phyloP scores from a whole-genome alignment of 2,329 filamentous ascomycete species.

The Xylariales sp. region DNA sequence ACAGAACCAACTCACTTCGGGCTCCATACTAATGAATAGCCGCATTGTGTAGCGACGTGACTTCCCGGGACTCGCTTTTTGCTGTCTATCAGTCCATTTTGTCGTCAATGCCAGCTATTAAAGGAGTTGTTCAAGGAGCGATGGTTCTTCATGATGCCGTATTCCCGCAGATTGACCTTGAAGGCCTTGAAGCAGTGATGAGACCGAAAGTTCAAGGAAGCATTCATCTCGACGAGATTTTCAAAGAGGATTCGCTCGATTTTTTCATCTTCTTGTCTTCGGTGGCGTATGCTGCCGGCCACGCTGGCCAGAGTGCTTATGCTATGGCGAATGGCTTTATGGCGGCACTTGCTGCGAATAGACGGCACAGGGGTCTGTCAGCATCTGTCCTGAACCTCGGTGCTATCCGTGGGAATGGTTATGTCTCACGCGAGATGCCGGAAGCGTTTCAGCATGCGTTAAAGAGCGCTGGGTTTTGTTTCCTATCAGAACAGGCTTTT shows the following conservation, averaged over 20 bases:
- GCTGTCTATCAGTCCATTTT: constrained; percentile 13
- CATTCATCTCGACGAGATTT: constrained; percentile 47
- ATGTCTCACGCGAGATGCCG: constrained; percentile 29
- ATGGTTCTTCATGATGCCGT: constrained; percentile 51
- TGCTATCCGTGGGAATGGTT: constrained; percentile 36
- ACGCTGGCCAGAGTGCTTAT: constrained; percentile 28
- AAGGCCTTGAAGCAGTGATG: constrained; percentile 40
- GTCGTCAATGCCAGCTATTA: constrained; percentile 49
- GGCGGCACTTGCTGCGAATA: constrained; percentile 5
- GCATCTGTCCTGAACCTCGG: constrained; percentile 32
- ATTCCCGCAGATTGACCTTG: constrained; percentile 41
- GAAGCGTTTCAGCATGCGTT: constrained; percentile 20
- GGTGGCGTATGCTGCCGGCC: constrained; percentile 24
- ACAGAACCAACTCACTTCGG: no score
- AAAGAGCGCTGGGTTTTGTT: constrained; percentile 11
- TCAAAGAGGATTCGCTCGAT: constrained; percentile 48
- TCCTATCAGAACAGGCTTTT: constrained; percentile 18
- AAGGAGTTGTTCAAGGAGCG: constrained; percentile 53
- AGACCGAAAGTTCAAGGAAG: constrained; percentile 52
- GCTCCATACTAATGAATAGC: no score
- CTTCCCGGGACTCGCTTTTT: constrained; percentile 23
- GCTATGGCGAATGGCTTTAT: constrained; percentile 21
- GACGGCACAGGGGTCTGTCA: constrained; percentile 25
- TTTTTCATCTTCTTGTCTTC: constrained; percentile 54
- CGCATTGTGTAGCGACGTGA: constrained; percentile 15